Evolutionary conservation across 805 yeast genomes (phyloP).

Genomic region (Komagataella populi): DNA sequence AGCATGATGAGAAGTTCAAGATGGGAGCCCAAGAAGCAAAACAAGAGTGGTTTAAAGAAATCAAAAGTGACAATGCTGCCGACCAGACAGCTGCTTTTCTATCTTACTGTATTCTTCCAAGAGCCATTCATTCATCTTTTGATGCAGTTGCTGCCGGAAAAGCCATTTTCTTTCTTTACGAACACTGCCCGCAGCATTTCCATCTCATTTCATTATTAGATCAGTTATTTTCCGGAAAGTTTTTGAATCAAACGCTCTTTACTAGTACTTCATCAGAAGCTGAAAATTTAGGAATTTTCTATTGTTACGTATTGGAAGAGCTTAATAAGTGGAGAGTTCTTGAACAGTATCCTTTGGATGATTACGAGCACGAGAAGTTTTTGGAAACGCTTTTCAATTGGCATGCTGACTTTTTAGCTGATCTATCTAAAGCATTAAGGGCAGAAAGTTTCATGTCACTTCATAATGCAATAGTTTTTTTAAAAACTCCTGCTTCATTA

Average conservation of each 20-base stretch:
- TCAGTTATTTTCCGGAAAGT: conserved; percentile 29
- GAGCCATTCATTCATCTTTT: conserved; percentile 64
- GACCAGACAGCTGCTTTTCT: conserved; percentile 21
- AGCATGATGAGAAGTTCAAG: conserved; percentile 17
- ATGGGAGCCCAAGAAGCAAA: conserved; percentile 7
- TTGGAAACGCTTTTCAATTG: conserved; percentile 33
- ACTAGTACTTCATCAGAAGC: conserved; percentile 68
- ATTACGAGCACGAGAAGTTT: conserved; percentile 19
- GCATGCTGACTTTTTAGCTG: conserved; percentile 35
- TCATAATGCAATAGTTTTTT: conserved; percentile 64
- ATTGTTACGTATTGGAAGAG: conserved; percentile 34
- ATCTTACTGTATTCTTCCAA: conserved; percentile 58
- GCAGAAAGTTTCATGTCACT: conserved; percentile 62
- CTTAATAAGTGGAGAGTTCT: conserved; percentile 30
- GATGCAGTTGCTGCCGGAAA: conserved; percentile 64
- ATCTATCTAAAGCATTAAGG: conserved; percentile 26
- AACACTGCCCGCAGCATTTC: conserved; percentile 11
- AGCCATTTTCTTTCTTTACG: conserved; percentile 42
- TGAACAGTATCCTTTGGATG: conserved; percentile 16
- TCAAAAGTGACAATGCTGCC: conserved; percentile 1
- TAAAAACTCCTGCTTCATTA: conserved; percentile 48
- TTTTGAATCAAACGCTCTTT: conserved; percentile 45
- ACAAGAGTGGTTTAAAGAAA: conserved; percentile 13
- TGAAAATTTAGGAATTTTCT: conserved; percentile 70
- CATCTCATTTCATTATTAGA: conserved; percentile 27